Evolutionary conservation across 148 eudicot genomes (phyloP).

Genomic region (Nepenthes mirabilis): DNA sequence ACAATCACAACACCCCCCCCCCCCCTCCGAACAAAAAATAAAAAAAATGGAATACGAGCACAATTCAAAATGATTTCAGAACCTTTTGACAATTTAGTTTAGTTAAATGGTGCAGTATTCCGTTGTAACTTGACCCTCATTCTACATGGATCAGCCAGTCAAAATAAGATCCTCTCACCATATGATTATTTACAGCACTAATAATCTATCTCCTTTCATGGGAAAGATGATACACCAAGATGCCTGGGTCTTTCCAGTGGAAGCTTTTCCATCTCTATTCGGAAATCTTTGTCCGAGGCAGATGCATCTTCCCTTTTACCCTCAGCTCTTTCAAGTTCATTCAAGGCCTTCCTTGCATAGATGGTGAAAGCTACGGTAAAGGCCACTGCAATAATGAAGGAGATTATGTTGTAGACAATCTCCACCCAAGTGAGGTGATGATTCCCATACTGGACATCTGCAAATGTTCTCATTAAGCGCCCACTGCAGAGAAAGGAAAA

Average conservation of each 20-base stretch:
- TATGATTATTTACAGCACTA: constrained; percentile 23
- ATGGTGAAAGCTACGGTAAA: constrained; percentile 59
- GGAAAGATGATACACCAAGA: constrained; percentile 10
- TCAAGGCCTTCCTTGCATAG: constrained; percentile 62
- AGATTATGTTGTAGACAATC: constrained; percentile 67
- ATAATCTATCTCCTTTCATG: not conserved
- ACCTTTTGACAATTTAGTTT: too few relatives aligned
- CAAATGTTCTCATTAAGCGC: constrained; percentile 70
- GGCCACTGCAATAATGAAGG: constrained; percentile 56
- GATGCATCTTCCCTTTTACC: constrained; percentile 17
- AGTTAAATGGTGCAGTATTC: too few relatives aligned
- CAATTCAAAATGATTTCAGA: too few relatives aligned
- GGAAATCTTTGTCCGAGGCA: constrained; percentile 11
- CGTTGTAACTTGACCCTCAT: too few relatives aligned
- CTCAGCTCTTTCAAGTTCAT: constrained; percentile 46
- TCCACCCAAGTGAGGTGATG: constrained; percentile 74
- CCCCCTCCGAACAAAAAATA: too few relatives aligned
- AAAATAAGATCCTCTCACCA: constrained; percentile 1
- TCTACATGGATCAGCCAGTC: too few relatives aligned
- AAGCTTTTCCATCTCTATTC: constrained; percentile 47
- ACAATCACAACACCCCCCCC: too few relatives aligned
- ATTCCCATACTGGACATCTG: constrained; percentile 76
- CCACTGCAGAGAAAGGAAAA: constrained; percentile 46
- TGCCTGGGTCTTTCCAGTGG: constrained; percentile 48
- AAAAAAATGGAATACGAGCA: too few relatives aligned